Evolutionary conservation across 352 stramenopile genomes (phyloP).

Genomic region (Phytophthora podocarpi): DNA sequence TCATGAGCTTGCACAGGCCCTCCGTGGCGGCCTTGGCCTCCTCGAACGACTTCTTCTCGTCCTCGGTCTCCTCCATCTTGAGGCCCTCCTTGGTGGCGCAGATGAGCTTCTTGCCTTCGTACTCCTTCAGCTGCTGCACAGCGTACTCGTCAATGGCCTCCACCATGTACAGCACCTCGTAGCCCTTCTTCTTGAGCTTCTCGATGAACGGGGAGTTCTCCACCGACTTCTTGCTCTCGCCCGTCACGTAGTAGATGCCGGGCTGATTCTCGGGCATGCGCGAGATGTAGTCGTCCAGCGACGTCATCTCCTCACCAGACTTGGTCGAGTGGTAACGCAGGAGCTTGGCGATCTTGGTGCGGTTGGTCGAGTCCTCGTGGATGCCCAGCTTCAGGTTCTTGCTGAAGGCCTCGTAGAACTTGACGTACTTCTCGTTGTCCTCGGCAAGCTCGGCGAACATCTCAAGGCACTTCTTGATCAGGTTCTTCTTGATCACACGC

Average conservation of each 20-base stretch:
- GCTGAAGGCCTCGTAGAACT: slow-evolving; percentile 99
- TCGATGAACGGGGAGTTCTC: slow-evolving; percentile 99
- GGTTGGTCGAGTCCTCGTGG: slow-evolving; percentile 99
- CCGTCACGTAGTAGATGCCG: slow-evolving; percentile 99
- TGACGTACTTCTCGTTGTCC: slow-evolving; percentile 98
- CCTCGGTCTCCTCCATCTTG: slow-evolving; percentile 95
- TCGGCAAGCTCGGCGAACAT: slow-evolving; percentile 99
- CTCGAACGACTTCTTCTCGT: slow-evolving; percentile 99
- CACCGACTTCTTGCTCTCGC: slow-evolving; percentile 98
- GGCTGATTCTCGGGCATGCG: slow-evolving; percentile 97
- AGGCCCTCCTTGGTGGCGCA: slow-evolving; percentile 98
- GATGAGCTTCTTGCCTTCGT: slow-evolving; percentile 99
- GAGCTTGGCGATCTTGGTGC: slow-evolving; percentile 99
- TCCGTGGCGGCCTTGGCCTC: slow-evolving; percentile 98
- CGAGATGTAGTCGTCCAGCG: slow-evolving; percentile 98
- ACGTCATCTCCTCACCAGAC: slow-evolving; percentile 96
- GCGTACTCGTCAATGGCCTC: slow-evolving; percentile 99
- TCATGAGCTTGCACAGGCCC: slow-evolving; percentile 99
- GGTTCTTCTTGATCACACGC: slow-evolving; percentile 99
- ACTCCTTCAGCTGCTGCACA: slow-evolving; percentile 99
- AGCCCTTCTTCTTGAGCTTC: slow-evolving; percentile 99
- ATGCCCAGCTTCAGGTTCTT: slow-evolving; percentile 99
- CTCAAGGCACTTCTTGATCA: slow-evolving; percentile 99
- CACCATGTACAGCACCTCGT: slow-evolving; percentile 99
- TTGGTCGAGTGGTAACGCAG: slow-evolving; percentile 99